phyloP scores from a whole-genome alignment of 1,284 basidiomycete species.

The Afroboletus lepidellus region DNA sequence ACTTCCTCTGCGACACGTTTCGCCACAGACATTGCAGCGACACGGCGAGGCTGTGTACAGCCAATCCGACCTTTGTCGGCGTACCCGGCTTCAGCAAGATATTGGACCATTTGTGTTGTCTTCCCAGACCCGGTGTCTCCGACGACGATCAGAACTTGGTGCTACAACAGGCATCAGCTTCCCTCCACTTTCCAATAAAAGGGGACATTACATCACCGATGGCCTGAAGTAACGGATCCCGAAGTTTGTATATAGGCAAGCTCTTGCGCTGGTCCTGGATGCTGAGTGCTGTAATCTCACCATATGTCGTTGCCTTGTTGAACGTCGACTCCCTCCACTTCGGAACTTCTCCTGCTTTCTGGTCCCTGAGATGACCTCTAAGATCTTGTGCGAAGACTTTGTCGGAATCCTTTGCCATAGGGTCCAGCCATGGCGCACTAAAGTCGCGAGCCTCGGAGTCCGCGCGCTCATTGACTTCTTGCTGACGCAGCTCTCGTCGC shows the following conservation, averaged over 20 bases:
- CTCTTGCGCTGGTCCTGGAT: conserved; percentile 93
- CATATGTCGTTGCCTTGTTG: conserved; percentile 96
- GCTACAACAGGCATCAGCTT: conserved; percentile 49
- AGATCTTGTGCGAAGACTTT: conserved; percentile 93
- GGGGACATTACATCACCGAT: conserved; percentile 72
- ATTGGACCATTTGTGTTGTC: conserved; percentile 94
- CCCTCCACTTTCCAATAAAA: conserved; percentile 1
- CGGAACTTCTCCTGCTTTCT: conserved; percentile 80
- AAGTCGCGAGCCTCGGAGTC: conserved; percentile 94
- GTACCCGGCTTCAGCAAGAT: conserved; percentile 86
- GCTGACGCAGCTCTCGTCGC: conserved; percentile 88
- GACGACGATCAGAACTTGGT: conserved; percentile 94
- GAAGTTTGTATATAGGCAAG: conserved; percentile 94
- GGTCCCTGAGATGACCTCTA: conserved; percentile 78
- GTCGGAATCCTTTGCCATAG: conserved; percentile 89
- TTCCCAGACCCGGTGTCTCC: conserved; percentile 95
- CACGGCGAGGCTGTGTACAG: conserved; percentile 97
- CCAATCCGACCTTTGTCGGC: conserved; percentile 89
- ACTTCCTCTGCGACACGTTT: conserved; percentile 99
- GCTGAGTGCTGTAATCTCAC: conserved; percentile 86
- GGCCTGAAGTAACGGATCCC: conserved; percentile 90
- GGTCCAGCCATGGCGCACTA: conserved; percentile 95
- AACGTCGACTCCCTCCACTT: conserved; percentile 93
- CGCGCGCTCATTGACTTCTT: conserved; percentile 92
- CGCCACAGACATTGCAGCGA: conserved; percentile 98